phyloP scores from a whole-genome alignment of 805 yeast species.

The Deakozyma indianensis region DNA sequence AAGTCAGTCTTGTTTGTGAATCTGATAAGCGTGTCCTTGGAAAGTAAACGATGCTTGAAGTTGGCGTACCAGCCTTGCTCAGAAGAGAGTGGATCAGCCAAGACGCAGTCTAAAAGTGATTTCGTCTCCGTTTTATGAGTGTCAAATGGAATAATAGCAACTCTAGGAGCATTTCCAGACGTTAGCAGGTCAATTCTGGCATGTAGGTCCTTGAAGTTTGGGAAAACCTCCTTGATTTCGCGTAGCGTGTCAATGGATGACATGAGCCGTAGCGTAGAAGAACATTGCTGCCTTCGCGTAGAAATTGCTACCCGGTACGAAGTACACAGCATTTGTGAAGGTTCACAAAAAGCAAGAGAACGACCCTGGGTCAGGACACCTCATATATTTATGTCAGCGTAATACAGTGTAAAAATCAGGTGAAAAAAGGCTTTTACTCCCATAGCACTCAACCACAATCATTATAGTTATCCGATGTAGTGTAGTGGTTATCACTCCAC shows the following conservation, averaged over 20 bases:
- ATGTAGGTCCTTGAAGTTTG: slow-evolving; percentile 15
- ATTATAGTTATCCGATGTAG: slow-evolving; percentile 47
- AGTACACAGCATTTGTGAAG: not conserved
- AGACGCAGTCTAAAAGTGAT: slow-evolving; percentile 16
- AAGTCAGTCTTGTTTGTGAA: slow-evolving; percentile 16
- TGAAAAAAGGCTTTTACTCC: too few species aligned
- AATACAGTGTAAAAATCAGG: too few species aligned
- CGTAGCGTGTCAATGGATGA: slow-evolving; percentile 5
- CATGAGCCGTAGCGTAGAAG: not conserved
- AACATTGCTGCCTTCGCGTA: not conserved
- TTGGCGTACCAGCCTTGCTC: slow-evolving; percentile 18
- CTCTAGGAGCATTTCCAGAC: slow-evolving; percentile 11
- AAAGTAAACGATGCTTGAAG: slow-evolving; percentile 14
- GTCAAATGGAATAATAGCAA: slow-evolving; percentile 18
- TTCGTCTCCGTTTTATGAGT: slow-evolving; percentile 12
- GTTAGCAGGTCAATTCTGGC: slow-evolving; percentile 13
- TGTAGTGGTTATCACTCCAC: slow-evolving; percentile 76
- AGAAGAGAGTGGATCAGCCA: slow-evolving; percentile 21
- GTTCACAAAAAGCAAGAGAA: too few species aligned
- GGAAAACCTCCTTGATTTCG: slow-evolving; percentile 12
- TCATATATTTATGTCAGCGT: too few species aligned
- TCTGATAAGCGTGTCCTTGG: slow-evolving; percentile 19
- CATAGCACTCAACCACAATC: too few species aligned
- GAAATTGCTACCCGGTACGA: not conserved
- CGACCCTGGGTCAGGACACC: too few species aligned